Evolutionary conservation across 805 yeast genomes (phyloP), one percentile per base, ranked within the genome.

Genomic region (Pichia cephalocereana): DNA sequence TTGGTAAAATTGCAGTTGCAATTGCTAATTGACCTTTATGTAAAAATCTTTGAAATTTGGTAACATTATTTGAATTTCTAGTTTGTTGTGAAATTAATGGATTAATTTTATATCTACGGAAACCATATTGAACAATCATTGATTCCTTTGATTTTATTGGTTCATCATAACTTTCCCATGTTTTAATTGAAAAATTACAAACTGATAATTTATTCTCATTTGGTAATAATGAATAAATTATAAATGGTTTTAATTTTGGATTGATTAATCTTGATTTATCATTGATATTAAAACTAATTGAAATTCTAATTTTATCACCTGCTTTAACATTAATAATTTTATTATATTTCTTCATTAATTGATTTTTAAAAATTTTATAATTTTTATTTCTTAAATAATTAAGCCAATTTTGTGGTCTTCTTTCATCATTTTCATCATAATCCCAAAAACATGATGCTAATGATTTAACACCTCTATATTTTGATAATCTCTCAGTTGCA

Each of bases 1-100:
- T 83, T 11, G 99, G 99, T 0, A 90, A 90, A 53, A 90, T 82
- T 44, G 88, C 82, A 1, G 96, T 83, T 6, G 96, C 97, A 40
- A 89, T 75, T 8, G 85, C 75, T 4, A 82, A 63, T 6, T 78
- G 70, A 19, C 91, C 95, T 43, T 80, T 83, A 59, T 89, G 96
- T 51, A 87, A 73, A 63, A 83, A 93, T 58, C 88, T 76, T 65
- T 87, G 93, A 59, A 75, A 83, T 63, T 87, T 90, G 68, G 88
- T 87, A 34, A 91, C 96, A 59, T 88, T 85, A 62, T 90, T 91
- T 45, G 87, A 71, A 48, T 82, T 81, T 58, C 80, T 82, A 6
- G 88, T 77, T 10, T 82, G 82, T 57, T 84, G 85, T 45, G 91
- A 87, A 70, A 83, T 91, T 31, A 86, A 59, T 15, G 99, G 99